Conservation (phyloP, 768 basidiomycete species). For the Auriculariales sp. region DNA sequence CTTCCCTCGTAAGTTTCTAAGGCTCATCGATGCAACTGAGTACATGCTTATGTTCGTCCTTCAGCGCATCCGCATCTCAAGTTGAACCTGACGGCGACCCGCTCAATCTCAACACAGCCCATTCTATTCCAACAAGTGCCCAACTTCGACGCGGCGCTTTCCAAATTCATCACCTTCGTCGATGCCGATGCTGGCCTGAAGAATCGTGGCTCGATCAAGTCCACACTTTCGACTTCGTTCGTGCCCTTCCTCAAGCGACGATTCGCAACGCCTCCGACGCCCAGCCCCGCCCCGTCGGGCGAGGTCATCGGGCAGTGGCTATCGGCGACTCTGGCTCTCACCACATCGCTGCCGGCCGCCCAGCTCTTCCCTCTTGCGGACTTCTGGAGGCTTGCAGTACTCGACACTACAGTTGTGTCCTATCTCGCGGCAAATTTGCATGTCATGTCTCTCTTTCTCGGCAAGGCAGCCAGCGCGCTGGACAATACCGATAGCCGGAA, state of each 20-base stretch:
- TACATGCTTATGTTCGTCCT: background rate
- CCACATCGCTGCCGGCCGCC: constrained; percentile 29
- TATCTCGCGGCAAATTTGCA: constrained; percentile 30
- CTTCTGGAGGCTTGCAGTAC: constrained; percentile 64
- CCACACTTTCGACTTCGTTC: constrained; percentile 31
- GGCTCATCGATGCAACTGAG: background rate
- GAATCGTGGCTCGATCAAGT: constrained; percentile 23
- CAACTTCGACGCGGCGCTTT: constrained; percentile 42
- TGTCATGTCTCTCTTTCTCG: constrained; percentile 22
- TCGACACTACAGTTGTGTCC: constrained; percentile 41
- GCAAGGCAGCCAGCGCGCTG: constrained; percentile 24
- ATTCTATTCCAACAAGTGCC: constrained; percentile 68
- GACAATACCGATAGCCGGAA: constrained; percentile 27
- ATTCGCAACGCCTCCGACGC: constrained; percentile 19
- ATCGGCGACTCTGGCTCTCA: constrained; percentile 28
- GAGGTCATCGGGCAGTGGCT: constrained; percentile 34
- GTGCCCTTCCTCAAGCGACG: constrained; percentile 52
- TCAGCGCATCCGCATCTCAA: constrained; percentile 64
- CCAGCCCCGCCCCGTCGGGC: constrained; percentile 18
- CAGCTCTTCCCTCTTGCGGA: constrained; percentile 72
- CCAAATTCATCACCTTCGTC: constrained; percentile 51
- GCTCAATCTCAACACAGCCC: constrained; percentile 51
- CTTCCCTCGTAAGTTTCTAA: constrained; percentile 52
- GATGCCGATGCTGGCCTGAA: constrained; percentile 24
- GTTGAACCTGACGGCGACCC: constrained; percentile 42